These are phyloP conservation scores for Dendrobium huoshanense DNA, from an alignment of 106 monocot genomes.

Conservation along the genomic window DNA sequence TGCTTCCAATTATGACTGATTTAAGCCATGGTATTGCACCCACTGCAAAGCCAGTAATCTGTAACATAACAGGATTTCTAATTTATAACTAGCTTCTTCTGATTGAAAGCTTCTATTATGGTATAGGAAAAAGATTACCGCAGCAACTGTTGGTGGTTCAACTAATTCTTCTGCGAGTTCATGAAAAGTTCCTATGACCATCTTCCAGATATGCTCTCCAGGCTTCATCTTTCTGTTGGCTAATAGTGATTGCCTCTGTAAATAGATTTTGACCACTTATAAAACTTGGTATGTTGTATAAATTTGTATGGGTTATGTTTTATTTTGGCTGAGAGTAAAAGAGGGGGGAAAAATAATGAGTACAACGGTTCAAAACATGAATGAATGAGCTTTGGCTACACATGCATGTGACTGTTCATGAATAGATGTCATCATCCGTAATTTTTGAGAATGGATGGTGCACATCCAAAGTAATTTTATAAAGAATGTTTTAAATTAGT, in stretches of 20 bases:
- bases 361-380: too few species aligned
- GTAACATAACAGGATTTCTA: conserved; percentile 1
- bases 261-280: neutral
- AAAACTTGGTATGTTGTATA: neutral
- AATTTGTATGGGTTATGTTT: neutral
- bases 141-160: conserved; percentile 58
- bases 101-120: neutral
- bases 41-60: conserved; percentile 54
- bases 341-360: too few species aligned
- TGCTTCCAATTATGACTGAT: conserved; percentile 38
- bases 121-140: conserved; percentile 13
- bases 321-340: too few species aligned
- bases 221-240: neutral
- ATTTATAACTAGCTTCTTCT: neutral
- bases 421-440: too few species aligned
- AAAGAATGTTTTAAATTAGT: too few species aligned
- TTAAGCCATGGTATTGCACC: conserved; percentile 53
- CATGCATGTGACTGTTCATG: too few species aligned
- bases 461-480: too few species aligned
- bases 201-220: conserved; percentile 2
- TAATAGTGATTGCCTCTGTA: conserved; percentile 5
- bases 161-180: conserved; percentile 40
- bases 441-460: too few species aligned
- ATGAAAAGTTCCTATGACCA: conserved; percentile 19
- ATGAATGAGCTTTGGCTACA: too few species aligned